Evolutionary conservation across 2,329 filamentous ascomycete genomes (phyloP), one percentile per base, ranked within the genome.

Genomic region (Teratosphaeria epicoccoides): DNA sequence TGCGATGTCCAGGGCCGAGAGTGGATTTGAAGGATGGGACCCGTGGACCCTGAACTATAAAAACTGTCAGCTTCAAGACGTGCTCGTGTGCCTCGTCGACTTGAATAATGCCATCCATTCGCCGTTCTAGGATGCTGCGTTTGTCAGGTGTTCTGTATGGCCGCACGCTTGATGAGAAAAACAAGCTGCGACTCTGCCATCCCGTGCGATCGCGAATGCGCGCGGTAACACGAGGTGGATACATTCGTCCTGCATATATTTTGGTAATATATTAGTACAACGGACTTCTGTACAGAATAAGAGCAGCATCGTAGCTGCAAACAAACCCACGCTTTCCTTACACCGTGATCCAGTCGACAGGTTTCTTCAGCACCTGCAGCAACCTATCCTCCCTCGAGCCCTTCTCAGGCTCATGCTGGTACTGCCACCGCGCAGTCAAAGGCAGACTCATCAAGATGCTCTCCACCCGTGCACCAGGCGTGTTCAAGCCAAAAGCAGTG

Each of bases 391-490:
- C 93, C 57, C 83, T 71, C 66, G 80, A 85, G 53, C 82, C 83
- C 58, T 83, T 83, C 64, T 84, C 82, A 0, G 87, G 86, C 66
- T 84, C 80, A 70, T 95, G 87, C 90, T 96, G 96, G 70, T 98
- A 98, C 66, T 85, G 82, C 93, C 93, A 98, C 61, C 83, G 81
- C 23, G 93, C 93, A 12, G 91, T 97, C 58, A 95, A 75, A 5
- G 93, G 93, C 67, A 98, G 73, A 71, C 88, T 96, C 89, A 98
- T 97, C 59, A 98, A 73, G 53, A 98, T 98, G 69, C 90, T 96
- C 76, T 98, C 93, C 2, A 98, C 83, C 55, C 93, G 80, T 5
- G 90, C 86, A 43, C 88, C 88, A 0, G 93, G 93, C 0, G 91
- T 95, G 65, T 93, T 93, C 57, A 98, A 74, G 1, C 93, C 93